Evolutionary conservation across 768 basidiomycete genomes (phyloP).

Genomic region (Pulveroboletus sp.): DNA sequence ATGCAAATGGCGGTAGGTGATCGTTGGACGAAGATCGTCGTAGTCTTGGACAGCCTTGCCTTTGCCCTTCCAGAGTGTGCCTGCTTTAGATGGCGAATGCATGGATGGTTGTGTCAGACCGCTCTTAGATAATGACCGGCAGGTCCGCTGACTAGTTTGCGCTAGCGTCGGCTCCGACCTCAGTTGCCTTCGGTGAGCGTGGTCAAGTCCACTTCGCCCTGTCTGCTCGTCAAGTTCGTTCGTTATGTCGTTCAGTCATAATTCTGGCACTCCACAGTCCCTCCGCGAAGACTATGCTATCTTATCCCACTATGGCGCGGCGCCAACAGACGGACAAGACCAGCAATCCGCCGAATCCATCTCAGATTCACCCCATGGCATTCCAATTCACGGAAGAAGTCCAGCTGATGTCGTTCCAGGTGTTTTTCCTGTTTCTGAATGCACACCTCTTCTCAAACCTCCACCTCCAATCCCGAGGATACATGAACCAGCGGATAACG

Average conservation of each 20-base stretch:
- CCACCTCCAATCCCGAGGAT: slow-evolving; percentile 54
- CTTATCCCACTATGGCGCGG: slow-evolving; percentile 48
- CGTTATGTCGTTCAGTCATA: slow-evolving; percentile 18
- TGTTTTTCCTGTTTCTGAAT: slow-evolving; percentile 35
- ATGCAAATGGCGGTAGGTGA: slow-evolving; percentile 78
- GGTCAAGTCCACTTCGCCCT: too few species aligned
- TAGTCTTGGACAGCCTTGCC: slow-evolving; percentile 46
- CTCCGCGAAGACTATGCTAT: slow-evolving; percentile 67
- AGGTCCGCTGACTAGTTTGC: too few species aligned
- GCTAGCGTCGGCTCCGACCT: too few species aligned
- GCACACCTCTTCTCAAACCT: slow-evolving; percentile 50
- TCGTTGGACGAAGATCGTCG: slow-evolving; percentile 57
- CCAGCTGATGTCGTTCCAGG: neutral
- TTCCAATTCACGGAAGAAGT: slow-evolving; percentile 14
- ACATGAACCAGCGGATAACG: slow-evolving; percentile 43
- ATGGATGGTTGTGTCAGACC: neutral
- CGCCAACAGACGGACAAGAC: slow-evolving; percentile 13
- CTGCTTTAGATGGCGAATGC: slow-evolving; percentile 22
- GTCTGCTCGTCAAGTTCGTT: neutral
- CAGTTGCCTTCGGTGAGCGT: too few species aligned
- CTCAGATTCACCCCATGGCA: slow-evolving; percentile 17
- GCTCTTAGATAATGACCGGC: too few species aligned
- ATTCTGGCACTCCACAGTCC: slow-evolving; percentile 32
- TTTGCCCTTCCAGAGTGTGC: slow-evolving; percentile 53
- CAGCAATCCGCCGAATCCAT: neutral